Base-by-base conservation (phyloP, 2,329 filamentous ascomycete species). In the Ophiostoma sp. region DNA sequence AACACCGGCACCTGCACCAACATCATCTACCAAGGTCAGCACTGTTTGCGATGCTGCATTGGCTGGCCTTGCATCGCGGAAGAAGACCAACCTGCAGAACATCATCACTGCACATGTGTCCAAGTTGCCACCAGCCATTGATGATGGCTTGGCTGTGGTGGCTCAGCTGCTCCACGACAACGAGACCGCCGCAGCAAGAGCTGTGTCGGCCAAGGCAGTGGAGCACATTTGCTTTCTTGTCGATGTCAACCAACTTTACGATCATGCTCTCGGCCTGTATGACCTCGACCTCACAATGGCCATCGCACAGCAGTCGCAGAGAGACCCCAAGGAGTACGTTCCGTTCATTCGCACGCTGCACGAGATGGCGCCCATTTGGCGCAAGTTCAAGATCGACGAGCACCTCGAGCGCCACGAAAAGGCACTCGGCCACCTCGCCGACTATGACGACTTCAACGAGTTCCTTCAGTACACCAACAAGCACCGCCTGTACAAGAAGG, bases 201-300 rank as follows among this genome's bases (percentile, higher is more conserved):
- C 45, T 15, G 28, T 52, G 19, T 52, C 45, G 11, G 25, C 66
- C 77, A 92, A 91, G 80, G 95, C 95, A 0, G 92, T 98, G 28
- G 94, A 98, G 80, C 96, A 99, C 79, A 98, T 99, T 74, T 98
- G 94, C 85, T 99, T 99, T 85, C 87, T 99, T 57, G 93, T 95
- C 0, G 96, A 99, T 81, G 92, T 97, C 63, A 97, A 98, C 80
- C 90, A 91, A 52, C 88, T 99, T 0, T 99, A 97, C 78, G 93
- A 98, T 75, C 91, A 95, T 74, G 93, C 96, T 0, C 86, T 99
- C 1, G 95, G 95, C 0, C 85, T 98, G 2, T 99, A 99, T 80
- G 91, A 98, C 78, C 88, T 99, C 2, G 94, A 97, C 12, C 89
- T 99, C 8, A 91, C 95, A 3, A 86, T 99, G 12, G 86, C 98